phyloP scores from a whole-genome alignment of 2,329 filamentous ascomycete genomes.

The Huntiella decipiens region DNA sequence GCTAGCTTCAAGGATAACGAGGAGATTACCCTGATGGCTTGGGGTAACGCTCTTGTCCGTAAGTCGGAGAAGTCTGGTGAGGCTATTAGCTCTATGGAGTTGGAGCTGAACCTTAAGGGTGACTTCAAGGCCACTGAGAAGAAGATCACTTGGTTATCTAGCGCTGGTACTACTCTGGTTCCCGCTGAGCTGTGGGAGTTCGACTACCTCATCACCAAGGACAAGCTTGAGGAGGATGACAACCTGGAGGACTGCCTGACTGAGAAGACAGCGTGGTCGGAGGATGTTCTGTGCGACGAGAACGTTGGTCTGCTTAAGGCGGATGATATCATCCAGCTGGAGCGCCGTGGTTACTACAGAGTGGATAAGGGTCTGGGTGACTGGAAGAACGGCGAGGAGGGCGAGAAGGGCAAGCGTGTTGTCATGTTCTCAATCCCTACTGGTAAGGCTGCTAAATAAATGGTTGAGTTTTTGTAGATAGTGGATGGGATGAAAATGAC shows the following conservation, averaged over 20 bases:
- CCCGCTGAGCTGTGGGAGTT: constrained; percentile 43
- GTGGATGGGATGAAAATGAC: neutral
- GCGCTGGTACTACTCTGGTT: constrained; percentile 55
- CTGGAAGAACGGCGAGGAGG: constrained; percentile 31
- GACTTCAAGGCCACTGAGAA: constrained; percentile 92
- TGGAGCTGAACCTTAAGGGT: constrained; percentile 78
- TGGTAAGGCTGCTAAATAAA: constrained; percentile 28
- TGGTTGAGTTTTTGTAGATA: neutral
- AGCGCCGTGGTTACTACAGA: constrained; percentile 81
- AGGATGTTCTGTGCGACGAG: constrained; percentile 59
- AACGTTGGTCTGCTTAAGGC: constrained; percentile 63
- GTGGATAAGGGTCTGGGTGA: constrained; percentile 47
- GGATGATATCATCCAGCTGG: constrained; percentile 87
- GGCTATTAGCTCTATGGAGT: constrained; percentile 49
- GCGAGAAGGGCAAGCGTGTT: constrained; percentile 27
- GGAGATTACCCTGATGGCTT: constrained; percentile 91
- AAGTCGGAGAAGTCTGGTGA: constrained; percentile 26
- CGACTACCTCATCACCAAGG: constrained; percentile 57
- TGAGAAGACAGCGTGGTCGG: constrained; percentile 53
- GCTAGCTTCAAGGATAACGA: constrained; percentile 65
- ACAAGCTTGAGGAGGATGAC: constrained; percentile 79
- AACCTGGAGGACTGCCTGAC: constrained; percentile 69
- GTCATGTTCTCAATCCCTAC: constrained; percentile 40
- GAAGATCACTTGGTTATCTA: constrained; percentile 87
- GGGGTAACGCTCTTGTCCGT: constrained; percentile 54